Conservation (phyloP, 805 yeast species). For the Cyberlindnera xylosilytica region DNA sequence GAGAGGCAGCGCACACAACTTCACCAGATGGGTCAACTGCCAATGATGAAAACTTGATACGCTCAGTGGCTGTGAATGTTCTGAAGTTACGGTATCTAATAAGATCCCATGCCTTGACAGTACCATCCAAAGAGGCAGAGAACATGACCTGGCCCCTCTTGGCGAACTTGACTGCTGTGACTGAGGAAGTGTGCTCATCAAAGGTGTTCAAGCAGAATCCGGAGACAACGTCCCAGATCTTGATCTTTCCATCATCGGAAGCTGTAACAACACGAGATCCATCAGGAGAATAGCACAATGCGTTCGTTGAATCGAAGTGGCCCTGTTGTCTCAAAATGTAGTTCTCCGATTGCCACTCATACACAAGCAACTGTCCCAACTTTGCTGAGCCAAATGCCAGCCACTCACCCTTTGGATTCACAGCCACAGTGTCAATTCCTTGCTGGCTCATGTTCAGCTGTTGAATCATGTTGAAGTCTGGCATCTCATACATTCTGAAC, state of each 20-base stretch:
- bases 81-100: constrained; percentile 91
- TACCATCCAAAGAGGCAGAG: constrained; percentile 91
- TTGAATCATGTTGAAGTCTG: constrained; percentile 75
- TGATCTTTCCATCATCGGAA: constrained; percentile 93
- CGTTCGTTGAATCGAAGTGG: constrained; percentile 87
- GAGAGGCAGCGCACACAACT: constrained; percentile 91
- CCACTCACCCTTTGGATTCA: constrained; percentile 93
- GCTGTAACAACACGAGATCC: constrained; percentile 92
- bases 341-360: constrained; percentile 98
- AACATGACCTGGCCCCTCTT: constrained; percentile 88
- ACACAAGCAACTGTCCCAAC: constrained; percentile 90
- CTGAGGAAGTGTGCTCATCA: constrained; percentile 85
- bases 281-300: constrained; percentile 88
- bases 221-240: constrained; percentile 91
- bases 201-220: constrained; percentile 94
- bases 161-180: constrained; percentile 84
- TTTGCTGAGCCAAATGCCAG: constrained; percentile 89
- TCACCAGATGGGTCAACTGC: constrained; percentile 99
- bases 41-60: constrained; percentile 81
- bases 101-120: constrained; percentile 96
- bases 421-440: constrained; percentile 75
- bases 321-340: constrained; percentile 96
- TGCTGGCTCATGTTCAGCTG: constrained; percentile 90
- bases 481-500: constrained; percentile 86
- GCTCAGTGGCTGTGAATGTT: constrained; percentile 86